These are phyloP conservation scores for Brassica balearica DNA, from an alignment of 441 rosid species.

Conservation along the genomic window DNA sequence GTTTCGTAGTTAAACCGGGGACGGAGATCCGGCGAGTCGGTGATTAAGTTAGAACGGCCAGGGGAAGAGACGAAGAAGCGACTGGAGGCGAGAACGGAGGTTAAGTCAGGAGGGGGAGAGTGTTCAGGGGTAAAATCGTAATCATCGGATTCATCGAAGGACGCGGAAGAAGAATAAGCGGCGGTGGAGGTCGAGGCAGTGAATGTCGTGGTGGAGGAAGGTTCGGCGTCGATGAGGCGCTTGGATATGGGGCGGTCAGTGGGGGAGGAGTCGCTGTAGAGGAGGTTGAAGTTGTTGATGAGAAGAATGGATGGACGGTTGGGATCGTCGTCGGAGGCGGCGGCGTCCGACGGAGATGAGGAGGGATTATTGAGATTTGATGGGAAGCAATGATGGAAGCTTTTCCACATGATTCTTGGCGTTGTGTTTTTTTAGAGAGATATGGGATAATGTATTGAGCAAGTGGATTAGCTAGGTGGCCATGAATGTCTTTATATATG, in stretches of 20 bases:
- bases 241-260: slow-evolving; percentile 54
- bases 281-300: slow-evolving; percentile 58
- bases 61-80: slow-evolving; percentile 96
- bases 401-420: slow-evolving; percentile 67
- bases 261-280: slow-evolving; percentile 41
- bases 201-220: slow-evolving; percentile 42
- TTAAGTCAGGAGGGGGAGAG: slow-evolving; percentile 62
- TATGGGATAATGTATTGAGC: not conserved
- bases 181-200: slow-evolving; percentile 42
- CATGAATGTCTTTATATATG: slow-evolving; percentile 5
- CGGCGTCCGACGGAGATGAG: slow-evolving; percentile 16
- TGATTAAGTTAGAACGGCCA: slow-evolving; percentile 83
- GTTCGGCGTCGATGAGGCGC: slow-evolving; percentile 44
- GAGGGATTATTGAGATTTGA: slow-evolving; percentile 36
- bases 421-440: slow-evolving; percentile 38
- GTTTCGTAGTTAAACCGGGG: not conserved
- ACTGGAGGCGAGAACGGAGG: slow-evolving; percentile 74
- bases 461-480: slow-evolving; percentile 35
- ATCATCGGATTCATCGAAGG: slow-evolving; percentile 45
- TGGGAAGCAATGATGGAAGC: slow-evolving; percentile 61
- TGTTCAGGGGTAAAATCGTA: slow-evolving; percentile 48
- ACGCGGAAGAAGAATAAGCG: slow-evolving; percentile 38
- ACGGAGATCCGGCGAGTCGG: slow-evolving; percentile 52
- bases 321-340: slow-evolving; percentile 26
- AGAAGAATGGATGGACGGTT: slow-evolving; percentile 38